phyloP scores from a whole-genome alignment of 169 alveolate species.

The Eimeria acervulina region DNA sequence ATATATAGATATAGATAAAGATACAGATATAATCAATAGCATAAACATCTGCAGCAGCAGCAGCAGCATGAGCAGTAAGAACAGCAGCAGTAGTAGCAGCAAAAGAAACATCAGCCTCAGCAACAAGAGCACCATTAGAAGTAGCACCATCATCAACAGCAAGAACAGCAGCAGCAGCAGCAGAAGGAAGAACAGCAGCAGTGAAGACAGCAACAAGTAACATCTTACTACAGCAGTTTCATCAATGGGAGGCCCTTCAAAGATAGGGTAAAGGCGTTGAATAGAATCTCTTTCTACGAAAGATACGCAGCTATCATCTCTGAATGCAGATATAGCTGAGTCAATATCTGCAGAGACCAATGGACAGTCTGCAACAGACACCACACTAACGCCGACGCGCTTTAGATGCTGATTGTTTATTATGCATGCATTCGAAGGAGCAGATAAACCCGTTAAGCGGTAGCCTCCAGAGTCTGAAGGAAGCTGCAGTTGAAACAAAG shows the following conservation, averaged over 20 bases:
- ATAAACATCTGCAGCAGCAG: too few species aligned
- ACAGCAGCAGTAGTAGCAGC: too few species aligned
- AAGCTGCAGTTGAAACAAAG: background rate
- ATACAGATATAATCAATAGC: too few species aligned
- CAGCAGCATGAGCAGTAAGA: too few species aligned
- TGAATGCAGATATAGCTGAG: background rate
- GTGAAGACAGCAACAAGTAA: too few species aligned
- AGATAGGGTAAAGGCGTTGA: background rate
- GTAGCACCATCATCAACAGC: too few species aligned
- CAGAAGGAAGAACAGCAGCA: too few species aligned
- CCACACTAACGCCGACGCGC: background rate
- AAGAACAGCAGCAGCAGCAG: too few species aligned
- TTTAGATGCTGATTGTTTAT: background rate
- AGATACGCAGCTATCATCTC: background rate
- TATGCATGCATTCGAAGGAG: background rate
- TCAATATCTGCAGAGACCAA: background rate
- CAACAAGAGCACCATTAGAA: too few species aligned
- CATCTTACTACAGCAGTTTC: background rate
- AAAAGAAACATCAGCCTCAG: too few species aligned
- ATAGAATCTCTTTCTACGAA: slow-evolving; percentile 24
- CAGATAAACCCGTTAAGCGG: background rate
- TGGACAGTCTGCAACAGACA: slow-evolving; percentile 26
- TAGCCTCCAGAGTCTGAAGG: background rate
- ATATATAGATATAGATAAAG: too few species aligned
- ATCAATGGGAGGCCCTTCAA: slow-evolving; percentile 28